Base-by-base conservation (phyloP, 257 asterid species). In the Nicotiana sylvestris region DNA sequence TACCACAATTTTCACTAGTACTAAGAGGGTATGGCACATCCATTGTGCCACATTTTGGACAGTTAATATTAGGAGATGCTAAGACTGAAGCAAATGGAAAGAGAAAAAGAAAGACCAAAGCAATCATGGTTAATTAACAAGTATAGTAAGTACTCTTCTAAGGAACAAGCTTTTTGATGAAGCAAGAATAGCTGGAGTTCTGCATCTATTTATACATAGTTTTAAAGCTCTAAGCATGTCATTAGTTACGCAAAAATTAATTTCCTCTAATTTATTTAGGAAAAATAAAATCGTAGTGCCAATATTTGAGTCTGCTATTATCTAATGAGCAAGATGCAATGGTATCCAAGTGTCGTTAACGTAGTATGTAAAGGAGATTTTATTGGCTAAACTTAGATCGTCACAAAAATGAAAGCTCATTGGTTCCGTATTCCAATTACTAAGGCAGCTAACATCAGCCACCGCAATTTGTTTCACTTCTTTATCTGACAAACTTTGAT, bases 11-110 rank as follows among this genome's bases (percentile, higher is more conserved):
- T 39, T 76, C 43, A 51, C 61, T 35, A 1, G 90, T 87, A 86
- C 92, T 89, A 0, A 89, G 86, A 32, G 90, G 89, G 70, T 84
- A 86, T 25, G 89, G 91, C 8, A 87, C 88, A 7, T 77, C 80
- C 62, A 82, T 43, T 0, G 18, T 61, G 53, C 90, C 87, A 81
- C 87, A 88, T 79, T 86, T 88, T 9, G 90, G 86, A 29, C 90
- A 87, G 69, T 62, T 8, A 43, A 43, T 25, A 37, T 37, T 13
- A 17, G 79, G 79, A 72, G 55, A n/a, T 66, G 87, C 29, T 57
- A 51, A 57, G 49, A 80, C 64, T 33, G 83, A 65, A 57, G 58
- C 46, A 49, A 85, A 77, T n/a, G 84, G 33, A 83, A 84, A 84
- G 81, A 85, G 57, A 25, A 65, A 69, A 39, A 87, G 58, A 46